Conservation (phyloP, 805 yeast species). For the Deakozyma indianensis region DNA sequence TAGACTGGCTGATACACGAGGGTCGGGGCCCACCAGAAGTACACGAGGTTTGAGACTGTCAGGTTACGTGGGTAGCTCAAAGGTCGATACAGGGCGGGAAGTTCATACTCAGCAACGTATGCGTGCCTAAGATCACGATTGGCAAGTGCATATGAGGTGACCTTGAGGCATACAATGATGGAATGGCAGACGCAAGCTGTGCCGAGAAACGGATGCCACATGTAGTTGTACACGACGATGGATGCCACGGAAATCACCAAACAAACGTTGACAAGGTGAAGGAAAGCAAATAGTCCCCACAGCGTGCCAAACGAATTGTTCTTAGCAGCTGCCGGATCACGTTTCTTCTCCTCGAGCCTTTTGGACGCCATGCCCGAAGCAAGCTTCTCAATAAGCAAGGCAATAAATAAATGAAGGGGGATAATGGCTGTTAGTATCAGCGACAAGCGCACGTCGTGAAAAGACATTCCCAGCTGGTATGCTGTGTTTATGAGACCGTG, state of each 20-base stretch:
- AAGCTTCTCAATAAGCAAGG: constrained; percentile 19
- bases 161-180: constrained; percentile 26
- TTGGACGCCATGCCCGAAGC: constrained; percentile 12
- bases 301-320: constrained; percentile 12
- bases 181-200: constrained; percentile 28
- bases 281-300: constrained; percentile 19
- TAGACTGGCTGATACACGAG: constrained; percentile 34
- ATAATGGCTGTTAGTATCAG: constrained; percentile 14
- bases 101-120: constrained; percentile 11
- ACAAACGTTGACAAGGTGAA: constrained; percentile 19
- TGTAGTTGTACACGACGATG: constrained; percentile 19
- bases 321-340: constrained; percentile 7
- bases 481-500: constrained; percentile 19
- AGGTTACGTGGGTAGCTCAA: constrained; percentile 28
- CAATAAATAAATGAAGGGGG: constrained; percentile 23
- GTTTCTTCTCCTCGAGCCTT: constrained; percentile 2
- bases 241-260: constrained; percentile 18
- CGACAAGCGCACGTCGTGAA: constrained; percentile 14
- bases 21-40: constrained; percentile 34
- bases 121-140: constrained; percentile 30
- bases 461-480: constrained; percentile 15
- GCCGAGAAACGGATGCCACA: constrained; percentile 30
- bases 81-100: constrained; percentile 21
- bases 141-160: constrained; percentile 29
- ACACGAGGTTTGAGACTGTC: constrained; percentile 21